A percentile compares a stretch with the other conserved stretches of the same genome.
Conservation (phyloP, 2,329 filamentous ascomycete genomes). For the Helicocarpus griseus region DNA sequence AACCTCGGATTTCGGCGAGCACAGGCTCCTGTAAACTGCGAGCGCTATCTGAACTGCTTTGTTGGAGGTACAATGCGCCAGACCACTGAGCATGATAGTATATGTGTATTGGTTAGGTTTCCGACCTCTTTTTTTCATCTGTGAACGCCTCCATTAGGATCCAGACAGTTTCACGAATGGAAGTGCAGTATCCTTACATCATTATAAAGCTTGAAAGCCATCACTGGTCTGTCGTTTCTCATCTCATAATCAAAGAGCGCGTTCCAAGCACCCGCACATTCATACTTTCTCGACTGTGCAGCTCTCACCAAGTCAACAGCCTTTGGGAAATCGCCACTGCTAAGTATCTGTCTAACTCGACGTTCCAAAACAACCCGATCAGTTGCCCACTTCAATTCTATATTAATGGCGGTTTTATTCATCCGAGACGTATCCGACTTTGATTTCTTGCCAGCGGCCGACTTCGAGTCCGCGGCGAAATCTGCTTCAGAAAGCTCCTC, state of each 20-base stretch:
- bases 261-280: slow-evolving; percentile 78
- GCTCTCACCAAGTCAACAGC: slow-evolving; percentile 59
- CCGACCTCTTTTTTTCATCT: slow-evolving; percentile 93
- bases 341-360: slow-evolving; percentile 54
- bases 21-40: slow-evolving; percentile 67
- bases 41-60: slow-evolving; percentile 59
- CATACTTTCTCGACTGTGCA: slow-evolving; percentile 52
- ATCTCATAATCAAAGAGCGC: slow-evolving; percentile 66
- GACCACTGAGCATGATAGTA: slow-evolving; percentile 70
- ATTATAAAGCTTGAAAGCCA: slow-evolving; percentile 75
- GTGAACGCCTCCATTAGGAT: slow-evolving; percentile 6
- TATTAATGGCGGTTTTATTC: slow-evolving; percentile 27
- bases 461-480: background rate
- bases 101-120: slow-evolving; percentile 74
- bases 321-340: slow-evolving; percentile 51
- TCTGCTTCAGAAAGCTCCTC: background rate
- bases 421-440: background rate
- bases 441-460: background rate
- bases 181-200: slow-evolving; percentile 47
- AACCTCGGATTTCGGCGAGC: slow-evolving; percentile 51
- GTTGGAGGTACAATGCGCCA: slow-evolving; percentile 44
- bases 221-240: slow-evolving; percentile 47
- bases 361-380: slow-evolving; percentile 67
- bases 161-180: background rate
- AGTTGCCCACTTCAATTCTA: slow-evolving; percentile 52